These are phyloP conservation scores for Apiotrichum laibachii DNA, from an alignment of 1,284 basidiomycete genomes.

Conservation along the genomic window DNA sequence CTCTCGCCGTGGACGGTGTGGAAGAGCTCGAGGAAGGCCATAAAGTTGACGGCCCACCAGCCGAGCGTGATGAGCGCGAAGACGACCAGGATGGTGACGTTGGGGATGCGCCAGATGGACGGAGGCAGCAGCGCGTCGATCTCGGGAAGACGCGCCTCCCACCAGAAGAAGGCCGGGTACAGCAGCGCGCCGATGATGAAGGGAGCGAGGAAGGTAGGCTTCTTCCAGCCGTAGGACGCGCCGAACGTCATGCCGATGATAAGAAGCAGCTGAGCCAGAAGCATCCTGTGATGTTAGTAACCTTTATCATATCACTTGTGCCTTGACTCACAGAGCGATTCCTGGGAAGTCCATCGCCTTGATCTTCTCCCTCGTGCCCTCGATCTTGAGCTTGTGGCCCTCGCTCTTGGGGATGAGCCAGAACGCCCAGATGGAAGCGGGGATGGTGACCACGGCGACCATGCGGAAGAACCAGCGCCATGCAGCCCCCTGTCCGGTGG, in stretches of 20 bases:
- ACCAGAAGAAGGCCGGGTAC: slow-evolving; percentile 33
- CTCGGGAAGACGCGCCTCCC: slow-evolving; percentile 29
- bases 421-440: slow-evolving; percentile 11
- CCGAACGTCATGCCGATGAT: slow-evolving; percentile 35
- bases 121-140: slow-evolving; percentile 33
- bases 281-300: slow-evolving; percentile 8
- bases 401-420: slow-evolving; percentile 17
- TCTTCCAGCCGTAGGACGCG: slow-evolving; percentile 27
- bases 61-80: slow-evolving; percentile 27
- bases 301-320: too few species aligned
- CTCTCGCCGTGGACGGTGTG: slow-evolving; percentile 20
- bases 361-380: slow-evolving; percentile 4
- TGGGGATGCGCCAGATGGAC: slow-evolving; percentile 34
- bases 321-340: not conserved
- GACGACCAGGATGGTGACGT: slow-evolving; percentile 33
- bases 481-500: slow-evolving; percentile 36
- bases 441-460: slow-evolving; percentile 30
- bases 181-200: slow-evolving; percentile 23
- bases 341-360: slow-evolving; percentile 6
- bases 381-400: not conserved
- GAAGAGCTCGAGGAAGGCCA: slow-evolving; percentile 26
- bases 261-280: slow-evolving; percentile 25
- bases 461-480: slow-evolving; percentile 49
- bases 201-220: slow-evolving; percentile 27
- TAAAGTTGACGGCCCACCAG: slow-evolving; percentile 27